phyloP scores from a whole-genome alignment of 306 rosid species.

The Hippophae gyantsensis region DNA sequence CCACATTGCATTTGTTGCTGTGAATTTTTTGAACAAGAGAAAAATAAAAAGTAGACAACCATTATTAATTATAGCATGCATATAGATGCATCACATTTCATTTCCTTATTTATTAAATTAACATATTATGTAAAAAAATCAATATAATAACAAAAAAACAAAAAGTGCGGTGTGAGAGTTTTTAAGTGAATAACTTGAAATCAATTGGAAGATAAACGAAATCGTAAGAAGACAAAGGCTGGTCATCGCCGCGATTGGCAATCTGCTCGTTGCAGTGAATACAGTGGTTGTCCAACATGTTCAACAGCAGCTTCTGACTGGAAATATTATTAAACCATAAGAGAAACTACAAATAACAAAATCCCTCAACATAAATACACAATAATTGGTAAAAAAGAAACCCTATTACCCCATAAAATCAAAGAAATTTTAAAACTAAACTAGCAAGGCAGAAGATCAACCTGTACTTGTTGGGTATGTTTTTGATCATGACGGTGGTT shows the following conservation, averaged over 20 bases:
- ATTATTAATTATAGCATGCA: no score
- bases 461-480: constrained; percentile 99
- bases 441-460: constrained; percentile 10
- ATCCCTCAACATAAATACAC: not conserved
- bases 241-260: constrained; percentile 31
- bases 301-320: constrained; percentile 82
- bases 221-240: constrained; percentile 71
- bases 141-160: not conserved
- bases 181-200: constrained; percentile 50
- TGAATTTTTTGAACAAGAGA: not conserved
- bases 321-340: constrained; percentile 8
- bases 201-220: constrained; percentile 93
- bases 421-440: not conserved
- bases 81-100: no score
- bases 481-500: constrained; percentile 90
- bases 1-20: constrained; percentile 98
- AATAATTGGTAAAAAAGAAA: not conserved
- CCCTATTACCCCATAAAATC: no score
- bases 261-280: constrained; percentile 77
- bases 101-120: no score
- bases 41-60: not conserved
- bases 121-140: not conserved
- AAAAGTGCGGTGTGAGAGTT: not conserved
- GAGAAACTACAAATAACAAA: not conserved
- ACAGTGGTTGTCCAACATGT: constrained; percentile 96